Evolutionary conservation across 2,329 filamentous ascomycete species (phyloP).

Genomic region (Tolypocladium paradoxum): DNA sequence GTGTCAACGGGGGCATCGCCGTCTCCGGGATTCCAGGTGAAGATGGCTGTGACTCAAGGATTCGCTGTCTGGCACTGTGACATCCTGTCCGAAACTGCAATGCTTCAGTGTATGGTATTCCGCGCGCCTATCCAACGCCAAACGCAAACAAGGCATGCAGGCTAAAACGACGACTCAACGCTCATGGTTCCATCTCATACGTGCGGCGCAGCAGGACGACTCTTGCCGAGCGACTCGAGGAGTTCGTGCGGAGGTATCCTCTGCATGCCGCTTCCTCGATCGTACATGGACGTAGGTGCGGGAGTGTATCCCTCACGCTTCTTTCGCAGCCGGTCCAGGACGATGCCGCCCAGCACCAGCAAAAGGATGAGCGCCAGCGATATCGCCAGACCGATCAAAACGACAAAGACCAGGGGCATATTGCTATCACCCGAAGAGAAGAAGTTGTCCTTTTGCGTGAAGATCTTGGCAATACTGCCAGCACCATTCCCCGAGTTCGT

Average conservation of each 20-base stretch:
- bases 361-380: slow-evolving; percentile 68
- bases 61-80: background rate
- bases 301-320: slow-evolving; percentile 70
- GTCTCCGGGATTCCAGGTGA: background rate
- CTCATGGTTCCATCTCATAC: slow-evolving; percentile 27
- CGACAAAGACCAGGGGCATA: slow-evolving; percentile 64
- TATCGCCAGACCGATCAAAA: slow-evolving; percentile 72
- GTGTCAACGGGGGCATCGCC: background rate
- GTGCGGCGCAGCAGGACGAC: slow-evolving; percentile 33
- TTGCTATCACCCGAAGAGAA: slow-evolving; percentile 50
- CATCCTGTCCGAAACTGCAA: background rate
- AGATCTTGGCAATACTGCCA: slow-evolving; percentile 71
- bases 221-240: slow-evolving; percentile 40
- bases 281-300: slow-evolving; percentile 58
- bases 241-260: slow-evolving; percentile 52
- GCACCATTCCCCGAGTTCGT: slow-evolving; percentile 51
- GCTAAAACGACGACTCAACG: slow-evolving; percentile 14
- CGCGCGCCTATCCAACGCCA: slow-evolving; percentile 26
- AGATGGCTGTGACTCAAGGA: background rate
- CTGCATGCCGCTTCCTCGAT: slow-evolving; percentile 46
- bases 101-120: slow-evolving; percentile 6
- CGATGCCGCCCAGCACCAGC: slow-evolving; percentile 62
- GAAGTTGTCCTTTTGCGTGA: slow-evolving; percentile 71
- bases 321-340: slow-evolving; percentile 66
- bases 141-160: slow-evolving; percentile 15